Base-by-base conservation (phyloP, 805 yeast species). In the Scheffersomyces lignosus region DNA sequence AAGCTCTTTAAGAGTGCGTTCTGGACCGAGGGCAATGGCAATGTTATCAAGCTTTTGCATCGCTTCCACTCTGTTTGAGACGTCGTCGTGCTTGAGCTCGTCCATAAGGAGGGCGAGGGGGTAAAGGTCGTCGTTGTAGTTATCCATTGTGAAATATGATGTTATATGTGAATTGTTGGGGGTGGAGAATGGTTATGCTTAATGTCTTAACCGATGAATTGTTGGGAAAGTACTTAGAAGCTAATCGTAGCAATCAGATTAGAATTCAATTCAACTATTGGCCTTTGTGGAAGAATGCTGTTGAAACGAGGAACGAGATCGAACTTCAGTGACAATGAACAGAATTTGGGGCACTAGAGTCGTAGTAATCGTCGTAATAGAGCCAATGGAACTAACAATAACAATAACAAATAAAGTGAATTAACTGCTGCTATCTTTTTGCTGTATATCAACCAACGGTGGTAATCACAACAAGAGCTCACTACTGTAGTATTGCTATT, bases 31-130 rank as follows among this genome's bases (percentile, higher is more conserved):
- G 2, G 98, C 99, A 35, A 88, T 71, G 23, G 98, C 96, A 55
- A 93, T 91, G 23, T 97, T 91, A 49, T 90, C 95, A 48, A 95
- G 72, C 49, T 93, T 81, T 53, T 85, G 86, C 95, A 93, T 90
- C 29, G 98, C 98, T 47, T 83, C 87, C 15, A 93, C 91, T 43
- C 99, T 76, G 54, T 90, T 84, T 17, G 96, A 78, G 27, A 91
- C 91, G 58, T 93, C 99, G 58, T 93, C 99, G 61, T 91, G 97
- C 66, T 87, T 87, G 62, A 93, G 77, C 64, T 95, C 99, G 61
- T 95, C 99, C 87, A 93, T 89, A 42, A 93, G 77, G 50, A 93
- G 75, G 12, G 99, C 99, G 63, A 93, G 78, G 30, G 99, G 99
- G 56, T 87, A 91, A 40, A 93, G 75, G 51, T 83, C 89, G 56